Evolutionary conservation across 2,329 filamentous ascomycete species (phyloP).

Genomic region (Shiraia sp.): DNA sequence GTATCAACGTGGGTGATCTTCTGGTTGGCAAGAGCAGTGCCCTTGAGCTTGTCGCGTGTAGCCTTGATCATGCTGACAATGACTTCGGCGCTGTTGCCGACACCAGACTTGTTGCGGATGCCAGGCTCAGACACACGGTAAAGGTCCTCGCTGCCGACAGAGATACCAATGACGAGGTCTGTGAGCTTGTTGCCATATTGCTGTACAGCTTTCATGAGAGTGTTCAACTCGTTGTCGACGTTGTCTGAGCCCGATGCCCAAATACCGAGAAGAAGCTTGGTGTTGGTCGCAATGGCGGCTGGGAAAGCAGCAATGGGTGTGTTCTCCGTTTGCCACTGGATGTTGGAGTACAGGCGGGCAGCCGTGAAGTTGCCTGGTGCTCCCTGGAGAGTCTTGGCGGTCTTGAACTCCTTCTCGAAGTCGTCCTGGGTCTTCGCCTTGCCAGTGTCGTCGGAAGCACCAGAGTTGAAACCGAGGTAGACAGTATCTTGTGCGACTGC

Average conservation of each 20-base stretch:
- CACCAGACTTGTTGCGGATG: conserved; percentile 62
- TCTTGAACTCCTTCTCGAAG: conserved; percentile 71
- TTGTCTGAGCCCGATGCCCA: conserved; percentile 58
- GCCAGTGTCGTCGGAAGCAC: conserved; percentile 32
- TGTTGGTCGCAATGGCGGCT: conserved; percentile 40
- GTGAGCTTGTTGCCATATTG: conserved; percentile 56
- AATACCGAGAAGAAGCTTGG: conserved; percentile 43
- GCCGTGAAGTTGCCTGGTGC: conserved; percentile 68
- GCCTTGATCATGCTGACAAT: conserved; percentile 63
- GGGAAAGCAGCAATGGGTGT: conserved; percentile 60
- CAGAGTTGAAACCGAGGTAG: conserved; percentile 41
- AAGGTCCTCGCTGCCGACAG: conserved; percentile 51
- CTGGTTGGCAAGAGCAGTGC: conserved; percentile 60
- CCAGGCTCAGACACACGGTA: conserved; percentile 74
- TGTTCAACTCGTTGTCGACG: conserved; percentile 41
- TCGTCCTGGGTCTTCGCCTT: conserved; percentile 62
- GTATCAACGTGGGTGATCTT: conserved; percentile 50
- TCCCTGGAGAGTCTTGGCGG: conserved; percentile 64
- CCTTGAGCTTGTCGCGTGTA: conserved; percentile 56
- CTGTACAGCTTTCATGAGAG: conserved; percentile 35
- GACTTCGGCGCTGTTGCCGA: conserved; percentile 64
- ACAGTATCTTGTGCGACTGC: conserved; percentile 26
- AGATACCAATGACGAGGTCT: conserved; percentile 41
- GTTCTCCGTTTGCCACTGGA: conserved; percentile 67
- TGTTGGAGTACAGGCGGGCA: conserved; percentile 73